Conservation (phyloP, 2,329 filamentous ascomycete genomes). For the Diaporthe sp. region DNA sequence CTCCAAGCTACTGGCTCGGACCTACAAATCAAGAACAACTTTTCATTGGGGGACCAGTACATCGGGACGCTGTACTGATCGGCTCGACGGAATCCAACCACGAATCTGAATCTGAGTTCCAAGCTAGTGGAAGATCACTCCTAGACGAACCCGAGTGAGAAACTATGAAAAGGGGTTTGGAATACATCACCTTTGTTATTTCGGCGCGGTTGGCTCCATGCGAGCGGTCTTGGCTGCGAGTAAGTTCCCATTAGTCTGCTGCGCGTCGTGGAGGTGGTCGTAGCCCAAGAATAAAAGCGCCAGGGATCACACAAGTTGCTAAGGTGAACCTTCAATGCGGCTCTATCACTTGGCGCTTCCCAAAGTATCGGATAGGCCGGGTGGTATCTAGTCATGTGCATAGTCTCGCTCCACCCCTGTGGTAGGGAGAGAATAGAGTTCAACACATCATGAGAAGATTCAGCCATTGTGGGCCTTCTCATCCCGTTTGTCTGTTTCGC, state of each 20-base stretch:
- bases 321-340: constrained; percentile 28
- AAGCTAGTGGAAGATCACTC: neutral
- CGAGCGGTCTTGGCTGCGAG: constrained; percentile 14
- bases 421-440: constrained; percentile 12
- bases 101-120: too few species aligned
- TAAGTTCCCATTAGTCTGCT: neutral
- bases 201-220: neutral
- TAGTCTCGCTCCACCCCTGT: constrained; percentile 11
- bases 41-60: neutral
- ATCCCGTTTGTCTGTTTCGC: constrained; percentile 24
- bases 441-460: constrained; percentile 5
- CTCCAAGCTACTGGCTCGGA: neutral
- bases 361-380: constrained; percentile 18
- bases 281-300: constrained; percentile 14
- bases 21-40: neutral
- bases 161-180: constrained; percentile 2
- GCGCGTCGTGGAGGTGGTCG: neutral
- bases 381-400: constrained; percentile 12
- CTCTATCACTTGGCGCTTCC: constrained; percentile 19
- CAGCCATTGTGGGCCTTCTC: constrained; percentile 7
- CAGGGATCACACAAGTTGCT: constrained; percentile 10
- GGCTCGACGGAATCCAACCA: neutral
- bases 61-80: neutral
- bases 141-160: neutral
- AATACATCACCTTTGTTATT: neutral